A percentile compares a stretch with the other conserved stretches of the same genome.
These are phyloP conservation scores for Candida ficus DNA, from an alignment of 805 yeast species.

Conservation along the genomic window DNA sequence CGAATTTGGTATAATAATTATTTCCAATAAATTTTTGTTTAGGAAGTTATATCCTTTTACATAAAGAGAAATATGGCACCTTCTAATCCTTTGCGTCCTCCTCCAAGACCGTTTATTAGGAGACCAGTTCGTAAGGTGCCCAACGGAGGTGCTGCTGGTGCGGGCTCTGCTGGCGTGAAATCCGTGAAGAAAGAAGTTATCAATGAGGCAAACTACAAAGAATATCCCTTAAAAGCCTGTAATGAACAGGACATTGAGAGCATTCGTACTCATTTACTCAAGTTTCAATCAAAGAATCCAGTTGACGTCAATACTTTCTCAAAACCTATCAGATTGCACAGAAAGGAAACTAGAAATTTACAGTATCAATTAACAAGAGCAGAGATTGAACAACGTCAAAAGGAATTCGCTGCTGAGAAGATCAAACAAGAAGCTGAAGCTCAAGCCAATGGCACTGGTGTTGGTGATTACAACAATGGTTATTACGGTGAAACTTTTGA, in stretches of 20 bases:
- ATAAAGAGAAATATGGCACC: constrained; percentile 6
- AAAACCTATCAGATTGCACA: constrained; percentile 79
- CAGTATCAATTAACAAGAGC: constrained; percentile 80
- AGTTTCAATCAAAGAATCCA: constrained; percentile 66
- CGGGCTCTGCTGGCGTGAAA: constrained; percentile 4
- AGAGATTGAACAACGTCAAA: constrained; percentile 62
- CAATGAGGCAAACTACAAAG: constrained; percentile 28
- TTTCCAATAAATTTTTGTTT: too few species aligned
- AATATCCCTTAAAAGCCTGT: constrained; percentile 59
- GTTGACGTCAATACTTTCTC: constrained; percentile 74
- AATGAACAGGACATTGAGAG: constrained; percentile 66
- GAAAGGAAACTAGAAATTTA: constrained; percentile 89
- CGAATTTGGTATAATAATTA: background rate
- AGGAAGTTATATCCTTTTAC: background rate
- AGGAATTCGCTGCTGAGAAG: constrained; percentile 39
- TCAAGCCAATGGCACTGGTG: constrained; percentile 23
- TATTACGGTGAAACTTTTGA: constrained; percentile 7
- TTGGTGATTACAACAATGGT: constrained; percentile 14
- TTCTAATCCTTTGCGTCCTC: constrained; percentile 4
- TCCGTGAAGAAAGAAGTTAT: constrained; percentile 15
- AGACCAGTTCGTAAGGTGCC: background rate
- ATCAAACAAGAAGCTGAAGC: constrained; percentile 26
- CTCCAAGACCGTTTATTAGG: constrained; percentile 2
- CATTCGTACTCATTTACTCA: constrained; percentile 72
- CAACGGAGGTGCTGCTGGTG: background rate